Conservation (phyloP, 257 asterid species). For the Linaria vulgaris region DNA sequence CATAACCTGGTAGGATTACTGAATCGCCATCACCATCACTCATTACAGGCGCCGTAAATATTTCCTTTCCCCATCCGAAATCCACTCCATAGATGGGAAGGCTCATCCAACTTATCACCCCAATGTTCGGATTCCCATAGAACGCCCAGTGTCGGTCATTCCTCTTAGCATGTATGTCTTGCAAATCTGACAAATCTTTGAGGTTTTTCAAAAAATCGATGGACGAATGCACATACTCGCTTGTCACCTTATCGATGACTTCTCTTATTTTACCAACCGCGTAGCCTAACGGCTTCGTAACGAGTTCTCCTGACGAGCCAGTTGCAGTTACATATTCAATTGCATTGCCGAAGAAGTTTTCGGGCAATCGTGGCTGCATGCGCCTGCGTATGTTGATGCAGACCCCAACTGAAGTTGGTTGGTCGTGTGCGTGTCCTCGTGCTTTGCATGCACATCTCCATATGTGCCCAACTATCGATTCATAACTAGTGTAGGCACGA, state of each 20-base stretch:
- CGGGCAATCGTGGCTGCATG: slow-evolving; percentile 30
- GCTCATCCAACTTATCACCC: slow-evolving; percentile 32
- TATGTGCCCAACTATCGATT: slow-evolving; percentile 32
- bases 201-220: slow-evolving; percentile 16
- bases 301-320: slow-evolving; percentile 17
- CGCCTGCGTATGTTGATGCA: slow-evolving; percentile 29
- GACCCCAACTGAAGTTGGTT: slow-evolving; percentile 24
- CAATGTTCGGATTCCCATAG: slow-evolving; percentile 39
- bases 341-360: slow-evolving; percentile 35
- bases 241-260: slow-evolving; percentile 21
- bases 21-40: slow-evolving; percentile 29
- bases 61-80: slow-evolving; percentile 44
- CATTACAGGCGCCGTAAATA: slow-evolving; percentile 27
- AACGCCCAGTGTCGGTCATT: slow-evolving; percentile 23
- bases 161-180: neutral
- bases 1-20: slow-evolving; percentile 18
- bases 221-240: slow-evolving; percentile 26
- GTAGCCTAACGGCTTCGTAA: slow-evolving; percentile 22
- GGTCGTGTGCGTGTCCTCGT: slow-evolving; percentile 25
- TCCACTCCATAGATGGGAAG: slow-evolving; percentile 23
- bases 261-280: slow-evolving; percentile 25
- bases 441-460: slow-evolving; percentile 38
- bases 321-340: slow-evolving; percentile 12
- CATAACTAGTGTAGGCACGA: slow-evolving; percentile 26
- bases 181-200: slow-evolving; percentile 19